A percentile compares a stretch with the other conserved stretches of the same genome.
These are phyloP conservation scores for Heritiera littoralis DNA, from an alignment of 345 rosid genomes.

Conservation along the genomic window DNA sequence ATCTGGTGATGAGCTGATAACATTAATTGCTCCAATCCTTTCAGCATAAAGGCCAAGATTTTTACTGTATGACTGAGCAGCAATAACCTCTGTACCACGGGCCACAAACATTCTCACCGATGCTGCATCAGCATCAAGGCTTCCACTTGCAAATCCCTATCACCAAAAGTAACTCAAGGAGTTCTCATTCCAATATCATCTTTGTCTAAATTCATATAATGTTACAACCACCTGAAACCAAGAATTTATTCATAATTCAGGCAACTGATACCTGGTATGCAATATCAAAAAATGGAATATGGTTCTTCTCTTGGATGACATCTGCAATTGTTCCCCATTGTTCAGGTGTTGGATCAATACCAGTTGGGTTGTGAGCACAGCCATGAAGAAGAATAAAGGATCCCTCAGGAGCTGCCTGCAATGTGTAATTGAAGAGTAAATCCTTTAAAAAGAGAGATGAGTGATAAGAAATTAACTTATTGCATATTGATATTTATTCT, in stretches of 20 bases:
- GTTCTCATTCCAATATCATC: slow-evolving; percentile 15
- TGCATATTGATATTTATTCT: background rate
- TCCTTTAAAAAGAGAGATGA: slow-evolving; percentile 2
- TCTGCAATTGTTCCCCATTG: slow-evolving; percentile 93
- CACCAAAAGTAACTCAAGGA: slow-evolving; percentile 19
- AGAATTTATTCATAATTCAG: slow-evolving; percentile 7
- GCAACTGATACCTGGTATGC: slow-evolving; percentile 80
- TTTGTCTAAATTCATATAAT: background rate
- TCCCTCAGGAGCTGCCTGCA: slow-evolving; percentile 92
- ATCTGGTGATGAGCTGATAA: slow-evolving; percentile 82
- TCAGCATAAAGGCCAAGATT: slow-evolving; percentile 92
- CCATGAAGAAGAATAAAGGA: slow-evolving; percentile 96
- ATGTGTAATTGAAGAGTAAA: slow-evolving; percentile 3
- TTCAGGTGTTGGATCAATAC: slow-evolving; percentile 92
- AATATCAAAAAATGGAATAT: slow-evolving; percentile 91
- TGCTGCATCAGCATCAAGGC: slow-evolving; percentile 89
- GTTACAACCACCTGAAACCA: slow-evolving; percentile 7
- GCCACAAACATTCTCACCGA: slow-evolving; percentile 89
- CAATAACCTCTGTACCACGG: slow-evolving; percentile 82
- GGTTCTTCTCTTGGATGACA: slow-evolving; percentile 90
- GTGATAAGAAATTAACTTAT: background rate
- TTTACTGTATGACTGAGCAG: slow-evolving; percentile 97
- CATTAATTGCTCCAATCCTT: slow-evolving; percentile 89
- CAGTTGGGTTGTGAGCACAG: slow-evolving; percentile 99
- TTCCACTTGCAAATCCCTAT: slow-evolving; percentile 98